A percentile compares a stretch with the other conserved stretches of the same genome.
Conservation (phyloP, 768 basidiomycete species). For the Rhodotorula babjevae region DNA sequence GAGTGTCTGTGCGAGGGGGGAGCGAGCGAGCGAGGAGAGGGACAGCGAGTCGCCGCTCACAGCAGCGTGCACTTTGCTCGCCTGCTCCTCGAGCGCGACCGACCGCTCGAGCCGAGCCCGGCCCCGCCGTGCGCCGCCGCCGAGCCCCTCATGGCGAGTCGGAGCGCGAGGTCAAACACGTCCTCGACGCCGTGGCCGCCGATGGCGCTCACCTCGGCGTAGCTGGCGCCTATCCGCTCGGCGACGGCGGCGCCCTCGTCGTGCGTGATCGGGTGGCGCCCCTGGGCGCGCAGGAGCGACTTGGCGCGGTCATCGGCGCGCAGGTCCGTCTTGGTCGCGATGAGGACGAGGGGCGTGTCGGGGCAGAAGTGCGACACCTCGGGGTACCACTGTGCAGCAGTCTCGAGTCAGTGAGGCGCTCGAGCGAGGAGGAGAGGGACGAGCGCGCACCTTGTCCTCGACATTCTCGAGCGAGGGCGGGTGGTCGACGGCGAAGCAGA, state of each 20-base stretch:
- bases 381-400: slow-evolving; percentile 68
- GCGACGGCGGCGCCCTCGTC: slow-evolving; percentile 82
- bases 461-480: slow-evolving; percentile 97
- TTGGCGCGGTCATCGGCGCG: slow-evolving; percentile 78
- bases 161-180: slow-evolving; percentile 79
- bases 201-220: slow-evolving; percentile 91
- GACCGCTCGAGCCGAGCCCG: slow-evolving; percentile 51
- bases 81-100: slow-evolving; percentile 1
- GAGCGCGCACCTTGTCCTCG: slow-evolving; percentile 90
- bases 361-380: slow-evolving; percentile 91
- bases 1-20: slow-evolving; percentile 13
- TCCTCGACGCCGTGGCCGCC: slow-evolving; percentile 83
- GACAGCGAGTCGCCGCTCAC: background rate
- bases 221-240: slow-evolving; percentile 77
- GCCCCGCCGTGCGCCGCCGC: slow-evolving; percentile 45
- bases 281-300: slow-evolving; percentile 84
- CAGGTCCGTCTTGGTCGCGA: slow-evolving; percentile 90
- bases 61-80: slow-evolving; percentile 30
- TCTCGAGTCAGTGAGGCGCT: background rate
- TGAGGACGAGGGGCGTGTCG: slow-evolving; percentile 79
- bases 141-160: slow-evolving; percentile 78
- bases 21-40: too few species aligned
- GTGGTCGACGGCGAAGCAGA: slow-evolving; percentile 96
- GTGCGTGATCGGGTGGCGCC: slow-evolving; percentile 61
- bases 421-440: background rate